These are phyloP conservation scores for Lumnitzera racemosa DNA, from an alignment of 345 rosid species.

Conservation along the genomic window DNA sequence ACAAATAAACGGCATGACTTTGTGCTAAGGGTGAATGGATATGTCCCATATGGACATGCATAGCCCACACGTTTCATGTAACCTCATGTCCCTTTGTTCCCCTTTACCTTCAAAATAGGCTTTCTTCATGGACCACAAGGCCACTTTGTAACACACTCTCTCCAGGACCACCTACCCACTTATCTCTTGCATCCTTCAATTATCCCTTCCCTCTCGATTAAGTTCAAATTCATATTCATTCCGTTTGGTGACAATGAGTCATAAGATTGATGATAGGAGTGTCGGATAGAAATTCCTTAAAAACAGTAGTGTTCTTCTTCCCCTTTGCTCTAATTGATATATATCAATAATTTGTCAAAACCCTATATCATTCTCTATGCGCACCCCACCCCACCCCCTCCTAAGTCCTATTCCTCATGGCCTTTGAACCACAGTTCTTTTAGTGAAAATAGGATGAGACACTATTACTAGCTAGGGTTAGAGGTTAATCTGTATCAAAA, in stretches of 20 bases:
- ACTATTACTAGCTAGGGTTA: too few relatives aligned
- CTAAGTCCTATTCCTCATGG: too few relatives aligned
- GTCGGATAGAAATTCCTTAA: too few relatives aligned
- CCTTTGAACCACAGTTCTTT: too few relatives aligned
- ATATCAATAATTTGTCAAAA: too few relatives aligned
- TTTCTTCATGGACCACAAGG: conserved; percentile 41
- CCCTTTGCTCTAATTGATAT: too few relatives aligned
- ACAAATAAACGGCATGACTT: neutral
- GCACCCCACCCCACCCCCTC: too few relatives aligned
- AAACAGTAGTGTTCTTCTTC: too few relatives aligned
- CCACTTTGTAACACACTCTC: conserved; percentile 17
- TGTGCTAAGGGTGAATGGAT: neutral
- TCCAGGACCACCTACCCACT: conserved; percentile 18
- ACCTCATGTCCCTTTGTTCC: conserved; percentile 20
- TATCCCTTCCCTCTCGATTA: neutral
- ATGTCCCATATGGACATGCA: conserved; percentile 7
- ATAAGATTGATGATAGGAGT: neutral
- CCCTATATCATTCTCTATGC: too few relatives aligned
- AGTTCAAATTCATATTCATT: neutral
- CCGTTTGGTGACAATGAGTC: conserved; percentile 5
- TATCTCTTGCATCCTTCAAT: conserved; percentile 3
- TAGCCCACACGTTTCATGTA: conserved; percentile 11
- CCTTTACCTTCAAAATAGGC: conserved; percentile 22
- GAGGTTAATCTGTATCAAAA: too few relatives aligned
- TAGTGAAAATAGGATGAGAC: too few relatives aligned